A percentile compares a stretch with the other conserved stretches of the same genome.
Evolutionary conservation across 2,329 filamentous ascomycete genomes (phyloP).

Genomic region (Epichloe hybrida): DNA sequence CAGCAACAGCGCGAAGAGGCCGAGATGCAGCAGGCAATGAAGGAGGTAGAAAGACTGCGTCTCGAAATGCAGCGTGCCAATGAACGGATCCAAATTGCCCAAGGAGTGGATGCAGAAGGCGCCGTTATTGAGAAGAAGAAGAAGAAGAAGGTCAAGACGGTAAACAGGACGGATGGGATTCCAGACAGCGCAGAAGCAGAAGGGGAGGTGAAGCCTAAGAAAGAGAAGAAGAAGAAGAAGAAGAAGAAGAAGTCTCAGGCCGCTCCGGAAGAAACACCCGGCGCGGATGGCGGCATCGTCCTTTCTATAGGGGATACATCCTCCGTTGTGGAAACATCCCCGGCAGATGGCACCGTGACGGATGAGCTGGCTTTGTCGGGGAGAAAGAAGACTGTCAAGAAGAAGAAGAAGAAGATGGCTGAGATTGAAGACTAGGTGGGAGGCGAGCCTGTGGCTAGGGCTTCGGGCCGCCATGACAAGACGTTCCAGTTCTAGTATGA

Average conservation of each 20-base stretch:
- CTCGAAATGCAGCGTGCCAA: constrained; percentile 80
- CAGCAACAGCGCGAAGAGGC: constrained; percentile 62
- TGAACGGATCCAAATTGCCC: constrained; percentile 58
- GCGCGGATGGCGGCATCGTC: not conserved
- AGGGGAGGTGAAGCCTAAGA: constrained; percentile 31
- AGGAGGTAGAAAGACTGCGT: constrained; percentile 73
- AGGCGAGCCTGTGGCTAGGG: not conserved
- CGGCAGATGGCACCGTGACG: not conserved
- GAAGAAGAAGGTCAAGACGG: constrained; percentile 34
- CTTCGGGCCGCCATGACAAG: not conserved
- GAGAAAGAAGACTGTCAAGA: constrained; percentile 32
- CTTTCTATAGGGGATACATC: not conserved
- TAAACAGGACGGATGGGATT: constrained; percentile 17
- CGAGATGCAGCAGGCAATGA: constrained; percentile 80
- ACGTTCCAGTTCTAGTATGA: not conserved
- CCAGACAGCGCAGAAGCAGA: constrained; percentile 11
- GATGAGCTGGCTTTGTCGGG: constrained; percentile 23
- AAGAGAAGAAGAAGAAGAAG: constrained; percentile 29
- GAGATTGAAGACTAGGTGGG: constrained; percentile 14
- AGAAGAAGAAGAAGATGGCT: constrained; percentile 28
- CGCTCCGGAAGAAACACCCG: not conserved
- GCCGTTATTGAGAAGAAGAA: constrained; percentile 55
- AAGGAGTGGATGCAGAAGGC: constrained; percentile 53
- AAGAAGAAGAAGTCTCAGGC: not conserved
- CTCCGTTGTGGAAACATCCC: not conserved